Evolutionary conservation across 2,329 filamentous ascomycete genomes (phyloP), one percentile per base, ranked within the genome.

Genomic region (Trichoderma sp.): DNA sequence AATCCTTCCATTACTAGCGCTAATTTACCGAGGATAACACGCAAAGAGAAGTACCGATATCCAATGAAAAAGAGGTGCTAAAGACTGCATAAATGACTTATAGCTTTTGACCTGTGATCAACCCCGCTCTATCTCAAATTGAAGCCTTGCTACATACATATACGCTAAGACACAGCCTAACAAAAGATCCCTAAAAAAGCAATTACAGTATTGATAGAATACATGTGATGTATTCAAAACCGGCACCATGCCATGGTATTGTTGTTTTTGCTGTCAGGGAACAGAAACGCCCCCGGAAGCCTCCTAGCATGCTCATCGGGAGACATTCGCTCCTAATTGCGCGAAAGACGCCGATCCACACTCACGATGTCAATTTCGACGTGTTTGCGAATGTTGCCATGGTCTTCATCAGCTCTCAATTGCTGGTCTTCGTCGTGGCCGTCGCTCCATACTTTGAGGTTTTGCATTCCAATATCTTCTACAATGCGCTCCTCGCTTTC

Each of bases 401-500:
- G 50, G 7, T 53, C 59, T 2, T 39, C 52, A 17, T 27, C 27
- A 50, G 27, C n/a, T 29, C 29, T 22, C 17, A 27, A 52, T 17
- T 67, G 56, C 2, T 37, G 59, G 17, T 4, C 27, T 10, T 48
- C n/a, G 42, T 25, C 9, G 12, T 19, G 53, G 17, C 59, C 39
- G 22, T 67, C 67, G 27, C 63, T 68, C 59, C 61, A 66, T 22
- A 48, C 45, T 42, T 63, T 71, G 1, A 70, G 57, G 12, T 74
- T 64, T n/a, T 72, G 66, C 34, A 75, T 71, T 12, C 50, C 60
- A 8, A 74, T 32, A 1, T 65, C 56, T 4, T 73, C 70, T 13
- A 73, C 67, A 27, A 74, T 74, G 8, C 64, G 70, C 32, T 72
- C 69, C 45, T 75, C 73, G 69, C 72, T 76, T 37, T 72, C 73